Evolutionary conservation across 345 rosid species (phyloP), one percentile per base, ranked within the genome.

Genomic region (Erysimum cheiranthoides): DNA sequence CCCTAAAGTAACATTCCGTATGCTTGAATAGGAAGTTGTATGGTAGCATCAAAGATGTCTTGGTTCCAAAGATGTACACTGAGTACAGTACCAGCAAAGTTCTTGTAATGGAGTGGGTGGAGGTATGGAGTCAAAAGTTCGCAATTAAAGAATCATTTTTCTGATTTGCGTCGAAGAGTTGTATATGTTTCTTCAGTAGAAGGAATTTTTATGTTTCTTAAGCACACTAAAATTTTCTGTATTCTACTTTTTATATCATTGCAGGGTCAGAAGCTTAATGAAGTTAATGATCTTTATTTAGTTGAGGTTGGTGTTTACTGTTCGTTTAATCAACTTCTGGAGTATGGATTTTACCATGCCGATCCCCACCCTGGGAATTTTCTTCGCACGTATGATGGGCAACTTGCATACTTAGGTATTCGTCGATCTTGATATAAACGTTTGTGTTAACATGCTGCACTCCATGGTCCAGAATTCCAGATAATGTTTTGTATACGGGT

Each of bases 291-390:
- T 85, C 82, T 90, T 74, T 93, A 91, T 54, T 43, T 71, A 59
- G 71, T 82, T 39, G 59, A 93, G 97, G 97, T 93, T 31, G 98
- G 98, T 46, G 98, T 93, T 67, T 91, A 93, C 85, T 91, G 98
- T 85, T 93, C 97, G 6, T 91, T 93, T 79, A 91, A 86, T 77
- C 97, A 93, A 81, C 97, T 93, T 72, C 75, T 93, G 86, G 97
- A 93, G 75, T 77, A 82, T 70, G 98, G 97, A 30, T 93, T 93
- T 86, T 93, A 93, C 76, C 98, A 93, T 87, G 98, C 98, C 51
- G 98, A 93, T 86, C 98, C 98, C 68, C 98, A 93, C 79, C 98
- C 96, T 61, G 98, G 98, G 75, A 93, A 93, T 77, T 90, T 91
- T 82, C 83, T 93, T 28, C 94, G 98, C 30, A 90, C 98, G 28